phyloP scores from a whole-genome alignment of 2,329 filamentous ascomycete species.

The Cadophora gregata region DNA sequence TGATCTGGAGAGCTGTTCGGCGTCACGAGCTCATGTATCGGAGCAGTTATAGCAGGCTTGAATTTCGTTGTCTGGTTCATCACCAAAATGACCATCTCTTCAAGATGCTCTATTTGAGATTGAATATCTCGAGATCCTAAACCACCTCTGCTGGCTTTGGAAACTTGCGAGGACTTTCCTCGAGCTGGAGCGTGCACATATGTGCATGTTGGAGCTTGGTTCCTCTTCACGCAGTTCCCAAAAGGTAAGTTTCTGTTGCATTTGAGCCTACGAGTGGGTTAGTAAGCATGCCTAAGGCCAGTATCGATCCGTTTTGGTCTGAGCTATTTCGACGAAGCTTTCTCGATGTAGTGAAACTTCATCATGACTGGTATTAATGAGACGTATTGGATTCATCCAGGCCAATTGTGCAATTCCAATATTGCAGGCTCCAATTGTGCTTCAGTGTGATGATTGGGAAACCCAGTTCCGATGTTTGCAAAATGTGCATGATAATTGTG shows the following conservation, averaged over 20 bases:
- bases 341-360: no score
- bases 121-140: slow-evolving; percentile 53
- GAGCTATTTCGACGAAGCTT: neutral
- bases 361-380: no score
- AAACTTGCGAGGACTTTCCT: slow-evolving; percentile 25
- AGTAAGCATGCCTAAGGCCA: slow-evolving; percentile 60
- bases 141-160: slow-evolving; percentile 19
- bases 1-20: slow-evolving; percentile 22
- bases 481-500: slow-evolving; percentile 40
- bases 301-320: neutral
- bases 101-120: slow-evolving; percentile 58
- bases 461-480: slow-evolving; percentile 40
- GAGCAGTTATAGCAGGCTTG: neutral
- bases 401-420: no score
- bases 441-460: neutral
- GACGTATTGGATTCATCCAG: neutral
- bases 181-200: slow-evolving; percentile 54
- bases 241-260: slow-evolving; percentile 73
- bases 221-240: slow-evolving; percentile 70
- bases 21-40: neutral
- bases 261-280: slow-evolving; percentile 71
- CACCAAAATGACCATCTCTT: slow-evolving; percentile 61
- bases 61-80: slow-evolving; percentile 44
- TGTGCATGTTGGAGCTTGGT: slow-evolving; percentile 59
- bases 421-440: neutral